Conservation (phyloP, 1,139 yeast species). For the Blastobotrys illinoisensis region DNA sequence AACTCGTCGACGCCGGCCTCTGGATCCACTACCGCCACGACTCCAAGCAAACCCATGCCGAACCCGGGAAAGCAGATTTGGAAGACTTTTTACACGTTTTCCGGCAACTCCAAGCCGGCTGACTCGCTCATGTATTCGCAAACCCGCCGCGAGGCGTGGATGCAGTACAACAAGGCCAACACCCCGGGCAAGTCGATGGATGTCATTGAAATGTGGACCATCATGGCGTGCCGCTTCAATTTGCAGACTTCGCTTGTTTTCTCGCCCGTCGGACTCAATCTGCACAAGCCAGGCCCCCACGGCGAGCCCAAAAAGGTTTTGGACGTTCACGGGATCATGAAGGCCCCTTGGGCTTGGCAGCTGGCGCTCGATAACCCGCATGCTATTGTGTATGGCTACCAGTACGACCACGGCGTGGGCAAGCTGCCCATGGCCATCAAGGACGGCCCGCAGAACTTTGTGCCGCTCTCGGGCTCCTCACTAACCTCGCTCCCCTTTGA, state of each 20-base stretch:
- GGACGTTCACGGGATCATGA: conserved; percentile 32
- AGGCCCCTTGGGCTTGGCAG: conserved; percentile 39
- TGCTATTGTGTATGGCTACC: conserved; percentile 32
- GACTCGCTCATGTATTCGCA: conserved; percentile 31
- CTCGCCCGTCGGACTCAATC: conserved; percentile 14
- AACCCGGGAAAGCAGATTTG: conserved; percentile 11
- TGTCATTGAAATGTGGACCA: conserved; percentile 32
- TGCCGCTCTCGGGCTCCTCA: conserved; percentile 29
- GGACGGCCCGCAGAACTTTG: conserved; percentile 32
- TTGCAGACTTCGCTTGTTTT: conserved; percentile 21
- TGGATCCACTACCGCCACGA: conserved; percentile 1
- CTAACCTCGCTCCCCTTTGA: conserved; percentile 33
- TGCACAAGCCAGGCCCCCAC: conserved; percentile 1
- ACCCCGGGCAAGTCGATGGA: conserved; percentile 16
- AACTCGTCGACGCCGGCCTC: neutral
- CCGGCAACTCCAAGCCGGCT: conserved; percentile 24
- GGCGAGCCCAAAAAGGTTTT: conserved; percentile 17
- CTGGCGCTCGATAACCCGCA: conserved; percentile 36
- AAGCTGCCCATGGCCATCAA: conserved; percentile 13
- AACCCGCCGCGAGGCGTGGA: conserved; percentile 32
- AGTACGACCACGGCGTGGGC: conserved; percentile 22
- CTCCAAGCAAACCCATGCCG: neutral
- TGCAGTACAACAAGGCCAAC: conserved; percentile 23
- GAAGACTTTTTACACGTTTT: conserved; percentile 25
- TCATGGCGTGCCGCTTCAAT: conserved; percentile 29